phyloP scores from a whole-genome alignment of 73 alveolate species.

The Durusdinium trenchii region DNA sequence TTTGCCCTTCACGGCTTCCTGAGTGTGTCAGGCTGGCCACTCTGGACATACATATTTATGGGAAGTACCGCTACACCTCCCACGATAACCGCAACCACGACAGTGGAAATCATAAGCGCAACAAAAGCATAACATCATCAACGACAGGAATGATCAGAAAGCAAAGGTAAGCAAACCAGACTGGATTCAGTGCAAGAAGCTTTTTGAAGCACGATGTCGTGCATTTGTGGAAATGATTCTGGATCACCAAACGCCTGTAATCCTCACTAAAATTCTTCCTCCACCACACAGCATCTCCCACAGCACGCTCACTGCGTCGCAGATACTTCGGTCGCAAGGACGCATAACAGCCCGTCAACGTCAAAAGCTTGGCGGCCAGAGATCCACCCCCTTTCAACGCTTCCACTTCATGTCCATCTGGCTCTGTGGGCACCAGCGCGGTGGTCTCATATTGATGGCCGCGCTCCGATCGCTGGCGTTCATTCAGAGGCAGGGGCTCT shows the following conservation, averaged over 20 bases:
- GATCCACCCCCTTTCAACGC: background rate
- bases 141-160: too few relatives aligned
- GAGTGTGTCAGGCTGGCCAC: too few relatives aligned
- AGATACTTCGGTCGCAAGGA: background rate
- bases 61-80: too few relatives aligned
- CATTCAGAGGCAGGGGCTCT: constrained; percentile 11
- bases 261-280: background rate
- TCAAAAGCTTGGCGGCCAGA: background rate
- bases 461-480: background rate
- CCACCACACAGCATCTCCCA: too few relatives aligned
- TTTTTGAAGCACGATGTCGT: constrained; percentile 45
- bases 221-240: constrained; percentile 50
- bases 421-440: background rate
- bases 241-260: constrained; percentile 35
- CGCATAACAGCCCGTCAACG: constrained; percentile 17
- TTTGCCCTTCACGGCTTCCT: constrained; percentile 1
- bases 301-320: too few relatives aligned
- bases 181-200: too few relatives aligned
- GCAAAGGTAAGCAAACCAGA: too few relatives aligned
- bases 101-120: too few relatives aligned
- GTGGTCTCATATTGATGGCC: background rate
- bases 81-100: too few relatives aligned
- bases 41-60: too few relatives aligned
- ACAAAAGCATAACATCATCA: too few relatives aligned
- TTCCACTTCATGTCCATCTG: constrained; percentile 21